These are phyloP conservation scores for Populus nigra DNA, from an alignment of 345 rosid genomes.

Conservation along the genomic window DNA sequence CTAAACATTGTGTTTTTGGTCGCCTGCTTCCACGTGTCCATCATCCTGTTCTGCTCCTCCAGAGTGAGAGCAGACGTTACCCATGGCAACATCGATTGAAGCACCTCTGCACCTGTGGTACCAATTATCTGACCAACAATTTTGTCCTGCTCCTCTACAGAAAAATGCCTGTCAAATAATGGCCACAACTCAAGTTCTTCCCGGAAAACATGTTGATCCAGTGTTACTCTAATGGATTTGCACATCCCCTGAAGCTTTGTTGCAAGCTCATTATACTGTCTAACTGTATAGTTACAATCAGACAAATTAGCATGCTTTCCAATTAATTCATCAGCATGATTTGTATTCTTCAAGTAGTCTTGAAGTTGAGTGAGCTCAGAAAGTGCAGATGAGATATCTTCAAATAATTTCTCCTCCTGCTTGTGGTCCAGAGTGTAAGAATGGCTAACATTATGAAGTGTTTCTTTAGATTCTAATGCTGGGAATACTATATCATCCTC, in stretches of 20 bases:
- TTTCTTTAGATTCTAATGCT: constrained; percentile 56
- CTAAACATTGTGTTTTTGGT: constrained; percentile 62
- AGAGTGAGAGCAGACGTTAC: constrained; percentile 61
- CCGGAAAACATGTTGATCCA: constrained; percentile 56
- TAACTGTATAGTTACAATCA: constrained; percentile 19
- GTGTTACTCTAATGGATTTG: constrained; percentile 53
- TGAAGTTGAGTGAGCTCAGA: constrained; percentile 46
- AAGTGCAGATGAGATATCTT: constrained; percentile 49
- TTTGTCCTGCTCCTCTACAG: constrained; percentile 61
- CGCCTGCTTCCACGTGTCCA: constrained; percentile 68
- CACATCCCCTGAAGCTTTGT: constrained; percentile 65
- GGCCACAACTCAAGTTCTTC: constrained; percentile 72
- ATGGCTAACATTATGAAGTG: constrained; percentile 63
- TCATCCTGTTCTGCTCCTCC: constrained; percentile 62
- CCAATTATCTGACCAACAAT: constrained; percentile 63
- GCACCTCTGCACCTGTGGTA: constrained; percentile 64
- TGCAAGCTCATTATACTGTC: constrained; percentile 46
- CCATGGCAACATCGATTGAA: constrained; percentile 67
- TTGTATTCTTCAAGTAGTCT: constrained; percentile 26
- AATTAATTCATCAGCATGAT: constrained; percentile 14
- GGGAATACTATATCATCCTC: constrained; percentile 70
- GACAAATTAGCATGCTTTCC: constrained; percentile 19
- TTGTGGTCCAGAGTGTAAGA: constrained; percentile 61
- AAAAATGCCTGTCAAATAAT: constrained; percentile 55
- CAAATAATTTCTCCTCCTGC: constrained; percentile 60